These are phyloP conservation scores for Lachnellula willkommii DNA, from an alignment of 2,329 filamentous ascomycete genomes.

Conservation along the genomic window DNA sequence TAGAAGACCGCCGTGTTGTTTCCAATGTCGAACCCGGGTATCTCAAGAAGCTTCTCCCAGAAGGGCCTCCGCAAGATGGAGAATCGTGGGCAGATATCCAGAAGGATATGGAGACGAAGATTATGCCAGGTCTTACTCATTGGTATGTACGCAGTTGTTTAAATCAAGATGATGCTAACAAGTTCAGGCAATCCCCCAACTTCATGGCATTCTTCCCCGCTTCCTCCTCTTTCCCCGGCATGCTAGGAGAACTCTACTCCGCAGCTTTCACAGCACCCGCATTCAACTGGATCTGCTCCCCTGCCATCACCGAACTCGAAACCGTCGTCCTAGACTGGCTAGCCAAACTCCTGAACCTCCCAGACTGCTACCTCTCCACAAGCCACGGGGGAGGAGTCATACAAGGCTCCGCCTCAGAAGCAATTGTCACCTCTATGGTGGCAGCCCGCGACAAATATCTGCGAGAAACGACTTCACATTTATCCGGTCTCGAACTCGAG, in stretches of 20 bases:
- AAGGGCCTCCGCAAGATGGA: constrained; percentile 56
- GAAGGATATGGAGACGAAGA: constrained; percentile 75
- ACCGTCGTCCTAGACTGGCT: constrained; percentile 92
- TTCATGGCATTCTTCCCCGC: constrained; percentile 97
- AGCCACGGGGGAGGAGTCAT: constrained; percentile 85
- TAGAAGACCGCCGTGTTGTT: constrained; percentile 66
- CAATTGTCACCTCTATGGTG: constrained; percentile 79
- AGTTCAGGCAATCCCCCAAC: constrained; percentile 68
- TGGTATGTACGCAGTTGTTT: constrained; percentile 47
- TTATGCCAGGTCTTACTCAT: constrained; percentile 88
- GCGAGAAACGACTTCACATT: constrained; percentile 49
- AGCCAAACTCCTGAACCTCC: constrained; percentile 67
- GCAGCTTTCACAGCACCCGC: constrained; percentile 83
- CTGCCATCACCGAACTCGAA: constrained; percentile 88
- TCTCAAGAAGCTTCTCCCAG: constrained; percentile 71
- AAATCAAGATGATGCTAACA: constrained; percentile 3
- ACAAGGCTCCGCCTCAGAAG: constrained; percentile 84
- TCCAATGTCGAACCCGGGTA: constrained; percentile 81
- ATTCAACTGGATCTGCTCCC: constrained; percentile 96
- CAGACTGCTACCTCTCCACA: constrained; percentile 66
- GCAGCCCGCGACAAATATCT: constrained; percentile 80
- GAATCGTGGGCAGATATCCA: constrained; percentile 77
- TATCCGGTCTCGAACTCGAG: constrained; percentile 55
- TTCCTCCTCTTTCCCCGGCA: constrained; percentile 72
- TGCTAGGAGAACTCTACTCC: constrained; percentile 89